Conservation (phyloP, 2,329 filamentous ascomycete genomes). For the Camptophora hylomeconis region DNA sequence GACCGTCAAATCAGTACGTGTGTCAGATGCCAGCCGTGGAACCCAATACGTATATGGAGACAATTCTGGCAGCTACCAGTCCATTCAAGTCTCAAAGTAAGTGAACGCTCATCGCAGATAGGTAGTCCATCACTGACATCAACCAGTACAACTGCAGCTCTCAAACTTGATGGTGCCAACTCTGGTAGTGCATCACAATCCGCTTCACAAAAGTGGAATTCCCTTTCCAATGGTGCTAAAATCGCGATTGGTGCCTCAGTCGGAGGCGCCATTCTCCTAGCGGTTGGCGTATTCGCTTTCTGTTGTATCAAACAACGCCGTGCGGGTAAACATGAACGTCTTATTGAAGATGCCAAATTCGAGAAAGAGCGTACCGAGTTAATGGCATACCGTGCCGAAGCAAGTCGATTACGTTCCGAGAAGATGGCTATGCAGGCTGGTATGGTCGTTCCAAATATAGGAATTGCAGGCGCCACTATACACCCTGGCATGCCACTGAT, state of each 20-base stretch:
- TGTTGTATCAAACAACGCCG: slow-evolving; percentile 39
- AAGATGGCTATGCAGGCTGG: slow-evolving; percentile 19
- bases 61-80: slow-evolving; percentile 25
- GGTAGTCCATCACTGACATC: slow-evolving; percentile 5
- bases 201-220: slow-evolving; percentile 26
- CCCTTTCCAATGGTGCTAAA: slow-evolving; percentile 34
- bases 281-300: slow-evolving; percentile 26
- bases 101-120: slow-evolving; percentile 7
- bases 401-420: slow-evolving; percentile 12
- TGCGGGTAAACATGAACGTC: slow-evolving; percentile 36
- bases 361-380: slow-evolving; percentile 26
- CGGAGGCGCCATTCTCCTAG: slow-evolving; percentile 22
- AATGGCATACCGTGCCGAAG: slow-evolving; percentile 18
- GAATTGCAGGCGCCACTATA: too few relatives aligned
- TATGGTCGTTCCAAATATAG: slow-evolving; percentile 29
- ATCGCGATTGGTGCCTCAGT: slow-evolving; percentile 32
- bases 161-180: slow-evolving; percentile 18
- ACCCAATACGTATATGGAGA: slow-evolving; percentile 29
- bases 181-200: slow-evolving; percentile 10
- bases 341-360: slow-evolving; percentile 34
- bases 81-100: slow-evolving; percentile 35
- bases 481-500: too few relatives aligned
- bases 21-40: slow-evolving; percentile 37
- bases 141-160: slow-evolving; percentile 10
- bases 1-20: slow-evolving; percentile 60